Evolutionary conservation across 116 monocot species (phyloP).

Genomic region (Papilionanthe hybrid): DNA sequence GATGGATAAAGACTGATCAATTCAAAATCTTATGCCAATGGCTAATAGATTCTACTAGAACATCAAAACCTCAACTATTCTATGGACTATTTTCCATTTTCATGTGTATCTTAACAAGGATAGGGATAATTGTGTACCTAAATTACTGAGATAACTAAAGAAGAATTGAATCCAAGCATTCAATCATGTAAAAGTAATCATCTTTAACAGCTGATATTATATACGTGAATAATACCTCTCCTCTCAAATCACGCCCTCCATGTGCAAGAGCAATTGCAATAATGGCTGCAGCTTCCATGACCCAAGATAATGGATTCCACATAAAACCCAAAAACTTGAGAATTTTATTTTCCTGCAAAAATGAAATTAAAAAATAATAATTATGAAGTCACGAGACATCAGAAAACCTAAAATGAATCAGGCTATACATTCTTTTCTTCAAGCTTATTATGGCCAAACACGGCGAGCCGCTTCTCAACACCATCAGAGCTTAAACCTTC

Average conservation of each 20-base stretch:
- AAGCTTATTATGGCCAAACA: constrained; percentile 59
- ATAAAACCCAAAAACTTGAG: constrained; percentile 61
- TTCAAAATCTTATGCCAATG: not conserved
- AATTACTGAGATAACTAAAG: not conserved
- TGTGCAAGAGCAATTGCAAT: constrained; percentile 53
- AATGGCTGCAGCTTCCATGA: constrained; percentile 55
- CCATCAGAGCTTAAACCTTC: constrained; percentile 43
- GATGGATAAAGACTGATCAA: not conserved
- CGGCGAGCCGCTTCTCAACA: constrained; percentile 31
- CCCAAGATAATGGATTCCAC: constrained; percentile 66
- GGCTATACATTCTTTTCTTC: constrained; percentile 52
- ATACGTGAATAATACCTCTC: constrained; percentile 14
- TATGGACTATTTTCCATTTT: not conserved
- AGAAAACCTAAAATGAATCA: constrained; percentile 4
- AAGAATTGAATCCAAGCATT: not conserved
- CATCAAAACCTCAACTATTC: not conserved
- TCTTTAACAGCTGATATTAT: not conserved
- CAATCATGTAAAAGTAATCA: not conserved
- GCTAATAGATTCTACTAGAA: not conserved
- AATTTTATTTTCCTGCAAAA: constrained; percentile 45
- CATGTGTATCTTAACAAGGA: not conserved
- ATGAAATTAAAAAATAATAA: not conserved
- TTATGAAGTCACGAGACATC: not conserved
- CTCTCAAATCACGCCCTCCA: constrained; percentile 34
- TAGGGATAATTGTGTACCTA: not conserved